Base-by-base conservation (phyloP, 2,329 filamentous ascomycete species). In the Scedosporium boydii region DNA sequence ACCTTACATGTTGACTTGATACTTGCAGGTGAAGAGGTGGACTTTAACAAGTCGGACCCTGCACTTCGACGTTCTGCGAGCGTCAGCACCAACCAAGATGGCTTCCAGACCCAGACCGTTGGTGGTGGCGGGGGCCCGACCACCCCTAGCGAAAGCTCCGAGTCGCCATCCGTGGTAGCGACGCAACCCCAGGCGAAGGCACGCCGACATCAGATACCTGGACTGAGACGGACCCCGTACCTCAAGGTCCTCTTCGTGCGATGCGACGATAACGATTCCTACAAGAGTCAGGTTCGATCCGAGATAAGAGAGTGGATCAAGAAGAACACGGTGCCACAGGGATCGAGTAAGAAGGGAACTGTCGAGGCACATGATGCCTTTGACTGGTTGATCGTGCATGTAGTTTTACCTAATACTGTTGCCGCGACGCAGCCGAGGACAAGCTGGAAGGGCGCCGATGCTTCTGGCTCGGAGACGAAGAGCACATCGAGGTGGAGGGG, bases 311-410 rank as follows among this genome's bases (percentile, higher is more conserved):
- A 98, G 67, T 99, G 95, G 95, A 85, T 98, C 69, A 96, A 95
- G 74, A 79, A 83, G 6, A 83, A 96, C 65, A 86, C 87, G 0
- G 0, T 78, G 83, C 0, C 79, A 84, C 1, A 83, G 63, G 78
- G 76, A 63, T 82, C 80, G 60, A 84, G 85, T 61, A 75, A 78
- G 69, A 75, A 78, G 34, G 90, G 80, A 69, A 87, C 85, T 21
- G 88, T 92, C 70, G 93, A 97, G 70, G 95, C 96, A 65, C 95
- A 99, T 70, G 93, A 99, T 77, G 93, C 95, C 0, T 96, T 89
- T 68, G 95, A 99, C 74, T 98, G 93, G 90, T 79, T 99, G 66
- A 90, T 99, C 62, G 72, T 99, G 23, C 95, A 99, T 72, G 90
- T 99, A 27, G 90, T 97, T 12, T 80, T 96, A 18, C 93, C 93